These are phyloP conservation scores for Vitis labrusca DNA, from an alignment of 164 flowering plant genomes.

Conservation along the genomic window DNA sequence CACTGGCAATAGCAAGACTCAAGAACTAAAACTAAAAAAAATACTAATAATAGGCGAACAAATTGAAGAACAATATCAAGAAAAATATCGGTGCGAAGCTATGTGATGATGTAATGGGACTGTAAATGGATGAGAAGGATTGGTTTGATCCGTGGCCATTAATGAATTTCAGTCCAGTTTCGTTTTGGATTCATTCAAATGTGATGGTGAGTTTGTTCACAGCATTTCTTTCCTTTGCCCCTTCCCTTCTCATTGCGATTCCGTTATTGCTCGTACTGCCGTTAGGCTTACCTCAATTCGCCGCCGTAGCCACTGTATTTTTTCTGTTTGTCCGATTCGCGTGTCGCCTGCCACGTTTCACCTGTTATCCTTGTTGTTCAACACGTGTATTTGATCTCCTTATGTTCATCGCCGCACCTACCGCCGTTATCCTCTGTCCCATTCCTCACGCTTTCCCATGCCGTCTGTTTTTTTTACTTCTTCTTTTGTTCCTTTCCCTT, in stretches of 20 bases:
- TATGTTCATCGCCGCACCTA: too few relatives aligned
- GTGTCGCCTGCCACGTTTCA: too few relatives aligned
- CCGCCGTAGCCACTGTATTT: too few relatives aligned
- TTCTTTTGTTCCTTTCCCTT: too few relatives aligned
- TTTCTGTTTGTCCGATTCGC: too few relatives aligned
- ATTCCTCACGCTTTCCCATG: too few relatives aligned
- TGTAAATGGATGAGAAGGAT: conserved; percentile 33
- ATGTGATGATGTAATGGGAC: conserved; percentile 25
- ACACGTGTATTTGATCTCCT: neutral
- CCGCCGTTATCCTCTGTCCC: too few relatives aligned
- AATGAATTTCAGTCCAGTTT: conserved; percentile 35
- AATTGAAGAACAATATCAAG: neutral
- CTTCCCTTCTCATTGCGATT: neutral
- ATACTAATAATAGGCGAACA: neutral
- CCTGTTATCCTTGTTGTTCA: neutral
- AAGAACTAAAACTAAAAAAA: neutral
- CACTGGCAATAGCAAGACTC: conserved; percentile 59
- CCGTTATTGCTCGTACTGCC: neutral
- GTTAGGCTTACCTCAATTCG: neutral
- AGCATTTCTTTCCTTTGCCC: neutral
- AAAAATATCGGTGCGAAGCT: too few relatives aligned
- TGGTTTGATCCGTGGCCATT: conserved; percentile 25
- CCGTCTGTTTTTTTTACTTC: too few relatives aligned
- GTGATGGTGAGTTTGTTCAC: conserved; percentile 24
- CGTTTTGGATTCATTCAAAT: conserved; percentile 7